Conservation (phyloP, 176 grass and related monocot species). For the Zoysia pacifica region DNA sequence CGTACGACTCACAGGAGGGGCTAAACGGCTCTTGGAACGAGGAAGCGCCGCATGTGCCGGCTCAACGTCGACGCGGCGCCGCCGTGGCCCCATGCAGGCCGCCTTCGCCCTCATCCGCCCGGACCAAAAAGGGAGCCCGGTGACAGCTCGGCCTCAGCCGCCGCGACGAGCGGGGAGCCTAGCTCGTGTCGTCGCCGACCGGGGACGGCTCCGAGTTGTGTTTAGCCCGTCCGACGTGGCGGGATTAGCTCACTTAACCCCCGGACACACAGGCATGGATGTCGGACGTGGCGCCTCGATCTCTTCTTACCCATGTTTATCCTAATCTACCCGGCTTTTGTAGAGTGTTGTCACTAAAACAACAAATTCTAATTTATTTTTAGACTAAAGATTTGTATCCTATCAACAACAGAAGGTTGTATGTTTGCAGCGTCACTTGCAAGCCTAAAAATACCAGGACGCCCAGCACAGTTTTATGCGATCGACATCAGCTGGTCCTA, state of each 20-base stretch:
- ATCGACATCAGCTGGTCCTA: background rate
- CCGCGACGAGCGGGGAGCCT: slow-evolving; percentile 4
- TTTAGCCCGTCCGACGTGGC: slow-evolving; percentile 44
- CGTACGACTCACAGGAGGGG: background rate
- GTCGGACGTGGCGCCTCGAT: slow-evolving; percentile 37
- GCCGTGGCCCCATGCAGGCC: slow-evolving; percentile 12
- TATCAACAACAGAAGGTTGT: no score
- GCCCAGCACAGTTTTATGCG: background rate
- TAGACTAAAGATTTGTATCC: no score
- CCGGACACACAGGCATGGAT: background rate
- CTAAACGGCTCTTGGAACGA: slow-evolving; percentile 43
- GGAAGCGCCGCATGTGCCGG: slow-evolving; percentile 52
- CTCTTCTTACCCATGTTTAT: no score
- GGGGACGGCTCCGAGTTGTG: background rate
- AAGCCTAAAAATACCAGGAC: background rate
- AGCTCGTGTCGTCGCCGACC: no score
- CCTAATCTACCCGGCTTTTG: no score
- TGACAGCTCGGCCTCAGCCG: slow-evolving; percentile 35
- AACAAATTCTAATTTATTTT: no score
- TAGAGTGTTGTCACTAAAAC: no score
- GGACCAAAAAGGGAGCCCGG: slow-evolving; percentile 1
- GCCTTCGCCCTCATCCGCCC: slow-evolving; percentile 8
- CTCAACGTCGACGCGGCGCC: slow-evolving; percentile 31
- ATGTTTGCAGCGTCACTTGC: slow-evolving; percentile 19
- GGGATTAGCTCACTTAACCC: slow-evolving; percentile 10